Evolutionary conservation across 1,284 basidiomycete species (phyloP), one percentile per base, ranked within the genome.

Genomic region (Naganishia liquefaciens): DNA sequence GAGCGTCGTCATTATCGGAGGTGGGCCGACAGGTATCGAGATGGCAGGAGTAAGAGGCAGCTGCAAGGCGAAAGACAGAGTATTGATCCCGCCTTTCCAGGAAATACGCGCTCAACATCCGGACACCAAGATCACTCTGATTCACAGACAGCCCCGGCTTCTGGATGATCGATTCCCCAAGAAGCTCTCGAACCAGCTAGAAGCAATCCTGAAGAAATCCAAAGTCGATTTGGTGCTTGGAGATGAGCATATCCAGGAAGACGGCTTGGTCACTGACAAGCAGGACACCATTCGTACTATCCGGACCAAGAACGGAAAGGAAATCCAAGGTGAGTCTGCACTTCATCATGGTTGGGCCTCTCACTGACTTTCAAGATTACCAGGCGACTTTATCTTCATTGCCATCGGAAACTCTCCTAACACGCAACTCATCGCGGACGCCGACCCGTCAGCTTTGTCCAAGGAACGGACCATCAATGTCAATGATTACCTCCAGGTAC

Each of bases 21-120:
- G 76, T 51, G 82, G 82, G 6, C 72, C 80, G 0, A 80, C 80
- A 23, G 82, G 82, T 3, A 70, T 82, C 33, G 82, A 83, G 67
- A 72, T 79, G 47, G 77, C 78, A 0, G 82, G 82, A 51, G 76
- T 76, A 39, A 70, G 75, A 9, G 30, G 46, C 39, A 43, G 23
- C 40, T 13, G 19, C 19, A 21, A 27, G 23, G 23, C 49, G 2
- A 0, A 2, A 7, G 33, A 37, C 33, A 37, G 33, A 37, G 7
- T 28, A 11, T 58, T n/a, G 28, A 33, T n/a, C 19, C 30, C 61
- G 52, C 47, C 62, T 28, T 33, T 40, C 37, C 30, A 73, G 70
- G 76, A 77, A 58, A 71, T 77, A 54, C 67, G 70, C 47, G 68
- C 70, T 4, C 54, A 51, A 19, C 70, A 73, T 69, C 75, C 75